Base-by-base conservation (phyloP, 768 basidiomycete species). In the Dioszegia aurantiaca region DNA sequence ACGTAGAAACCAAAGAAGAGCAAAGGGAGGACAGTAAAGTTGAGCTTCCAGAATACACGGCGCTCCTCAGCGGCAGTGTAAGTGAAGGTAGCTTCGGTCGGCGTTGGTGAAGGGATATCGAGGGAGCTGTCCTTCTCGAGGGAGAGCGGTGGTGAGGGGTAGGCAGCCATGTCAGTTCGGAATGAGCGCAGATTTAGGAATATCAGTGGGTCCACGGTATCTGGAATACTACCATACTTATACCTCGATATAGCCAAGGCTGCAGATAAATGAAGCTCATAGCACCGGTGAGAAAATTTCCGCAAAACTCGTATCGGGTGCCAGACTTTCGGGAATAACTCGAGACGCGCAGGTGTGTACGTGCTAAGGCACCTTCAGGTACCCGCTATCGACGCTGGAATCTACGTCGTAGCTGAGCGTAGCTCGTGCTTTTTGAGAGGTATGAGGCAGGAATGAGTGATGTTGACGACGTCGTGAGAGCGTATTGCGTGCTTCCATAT, bases 1-100 rank as follows among this genome's bases (percentile, higher is more conserved):
- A 67, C 64, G 56, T 70, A 75, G 63, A 75, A 72, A 0, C 72
- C 72, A 2, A 69, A 41, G 41, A 66, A 65, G 2, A 74, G 39
- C 23, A 73, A 44, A 0, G 72, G 70, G 54, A 75, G 61, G 36
- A 75, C 63, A 24, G 65, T 52, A 14, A 70, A 40, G 45, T 75
- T 69, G 14, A 75, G 60, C 61, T 65, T 70, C 46, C 58, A 42
- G 17, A n/a, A 31, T n/a, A 57, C 56, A 11, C 56, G 4, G 3
- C 40, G 10, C 28, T 56, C 59, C 23, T 56, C 55, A n/a, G 33
- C 54, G 36, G 49, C 40, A 12, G 55, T 51, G 42, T 31, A 60
- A 19, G 27, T 36, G 36, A 51, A 51, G 6, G 33, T 3, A 26
- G 16, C 48, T 6, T 51, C 36, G 10, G 36, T 17, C 16, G 48